phyloP scores from a whole-genome alignment of 2,329 filamentous ascomycete genomes.

The Colletotrichum shisoi region DNA sequence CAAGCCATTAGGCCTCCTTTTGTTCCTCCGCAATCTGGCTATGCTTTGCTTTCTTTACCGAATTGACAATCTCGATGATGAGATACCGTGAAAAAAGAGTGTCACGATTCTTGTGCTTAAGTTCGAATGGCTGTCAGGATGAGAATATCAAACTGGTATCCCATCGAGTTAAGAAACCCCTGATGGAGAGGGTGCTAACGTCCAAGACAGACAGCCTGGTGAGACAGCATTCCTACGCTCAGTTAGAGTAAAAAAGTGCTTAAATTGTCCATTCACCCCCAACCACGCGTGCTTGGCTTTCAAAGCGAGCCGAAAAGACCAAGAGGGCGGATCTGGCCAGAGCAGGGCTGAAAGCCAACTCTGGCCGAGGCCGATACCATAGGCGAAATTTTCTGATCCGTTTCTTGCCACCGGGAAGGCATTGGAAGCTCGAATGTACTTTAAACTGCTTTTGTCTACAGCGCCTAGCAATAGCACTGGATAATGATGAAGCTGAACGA shows the following conservation, averaged over 20 bases:
- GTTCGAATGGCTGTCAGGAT: not conserved
- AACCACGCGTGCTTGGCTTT: not conserved
- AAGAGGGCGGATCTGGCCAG: not conserved
- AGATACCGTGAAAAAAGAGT: not conserved
- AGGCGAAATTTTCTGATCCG: not conserved
- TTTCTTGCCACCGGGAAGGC: not conserved
- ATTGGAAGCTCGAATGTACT: not conserved
- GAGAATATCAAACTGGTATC: not conserved
- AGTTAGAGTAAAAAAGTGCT: too few relatives aligned
- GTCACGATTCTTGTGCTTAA: not conserved
- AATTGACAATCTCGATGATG: not conserved
- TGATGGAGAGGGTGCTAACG: too few relatives aligned
- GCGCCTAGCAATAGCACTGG: not conserved
- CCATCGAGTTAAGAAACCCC: not conserved
- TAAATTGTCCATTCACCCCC: not conserved
- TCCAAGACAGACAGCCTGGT: too few relatives aligned
- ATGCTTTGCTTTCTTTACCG: not conserved
- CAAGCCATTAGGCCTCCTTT: not conserved
- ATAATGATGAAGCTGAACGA: not conserved
- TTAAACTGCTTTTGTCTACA: not conserved
- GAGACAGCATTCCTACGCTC: not conserved
- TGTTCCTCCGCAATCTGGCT: not conserved
- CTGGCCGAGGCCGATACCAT: not conserved
- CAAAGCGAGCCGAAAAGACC: not conserved
- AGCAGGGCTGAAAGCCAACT: slow-evolving; percentile 10